These are phyloP conservation scores for Ilyonectria destructans DNA, from an alignment of 2,329 filamentous ascomycete genomes.

Conservation along the genomic window DNA sequence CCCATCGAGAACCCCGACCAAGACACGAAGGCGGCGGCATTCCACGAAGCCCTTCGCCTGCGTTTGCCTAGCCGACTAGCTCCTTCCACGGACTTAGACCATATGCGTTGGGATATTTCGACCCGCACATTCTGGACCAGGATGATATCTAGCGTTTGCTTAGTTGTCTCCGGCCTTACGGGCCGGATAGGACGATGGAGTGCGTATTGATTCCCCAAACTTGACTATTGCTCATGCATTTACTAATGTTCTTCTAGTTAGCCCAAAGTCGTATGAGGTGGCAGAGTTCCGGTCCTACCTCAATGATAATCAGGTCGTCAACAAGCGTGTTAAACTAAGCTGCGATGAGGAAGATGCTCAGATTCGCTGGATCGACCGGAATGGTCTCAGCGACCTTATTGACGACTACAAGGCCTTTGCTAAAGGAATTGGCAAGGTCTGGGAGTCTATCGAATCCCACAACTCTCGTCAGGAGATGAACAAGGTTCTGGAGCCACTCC, in stretches of 20 bases:
- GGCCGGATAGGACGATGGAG: slow-evolving; percentile 46
- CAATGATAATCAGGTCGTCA: slow-evolving; percentile 41
- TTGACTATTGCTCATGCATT: slow-evolving; percentile 9
- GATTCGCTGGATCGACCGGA: slow-evolving; percentile 49
- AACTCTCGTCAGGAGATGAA: slow-evolving; percentile 47
- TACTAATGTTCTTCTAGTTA: slow-evolving; percentile 39
- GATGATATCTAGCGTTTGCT: slow-evolving; percentile 51
- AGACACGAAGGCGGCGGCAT: slow-evolving; percentile 34
- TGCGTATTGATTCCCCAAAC: slow-evolving; percentile 27
- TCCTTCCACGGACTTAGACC: slow-evolving; percentile 29
- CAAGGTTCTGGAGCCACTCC: slow-evolving; percentile 44
- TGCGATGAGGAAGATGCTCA: slow-evolving; percentile 31
- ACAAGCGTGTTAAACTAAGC: slow-evolving; percentile 50
- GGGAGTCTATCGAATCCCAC: slow-evolving; percentile 38
- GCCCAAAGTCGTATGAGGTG: slow-evolving; percentile 45
- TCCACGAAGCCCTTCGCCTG: background rate
- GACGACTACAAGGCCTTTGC: slow-evolving; percentile 45
- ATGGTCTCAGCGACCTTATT: slow-evolving; percentile 44
- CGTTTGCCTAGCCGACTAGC: slow-evolving; percentile 11
- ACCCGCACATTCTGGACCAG: slow-evolving; percentile 45
- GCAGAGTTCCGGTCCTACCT: slow-evolving; percentile 47
- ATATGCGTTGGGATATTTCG: slow-evolving; percentile 43
- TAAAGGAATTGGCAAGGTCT: slow-evolving; percentile 40
- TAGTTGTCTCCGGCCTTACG: slow-evolving; percentile 48
- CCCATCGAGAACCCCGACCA: slow-evolving; percentile 28